Conservation (phyloP, 148 eudicot genomes). For the Rhododendron griersonianum region DNA sequence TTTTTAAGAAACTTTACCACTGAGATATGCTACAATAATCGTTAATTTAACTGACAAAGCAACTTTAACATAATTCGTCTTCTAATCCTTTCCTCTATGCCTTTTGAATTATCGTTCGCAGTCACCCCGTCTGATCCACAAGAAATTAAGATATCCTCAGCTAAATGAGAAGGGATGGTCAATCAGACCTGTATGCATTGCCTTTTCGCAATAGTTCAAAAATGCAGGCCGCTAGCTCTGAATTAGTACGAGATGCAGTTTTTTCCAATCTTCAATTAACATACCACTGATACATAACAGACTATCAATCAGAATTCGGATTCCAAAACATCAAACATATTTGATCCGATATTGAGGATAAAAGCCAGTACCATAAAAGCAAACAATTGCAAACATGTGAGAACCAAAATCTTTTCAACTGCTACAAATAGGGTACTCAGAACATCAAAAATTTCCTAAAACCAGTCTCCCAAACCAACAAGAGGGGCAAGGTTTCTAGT, state of each 20-base stretch:
- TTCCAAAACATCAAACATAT: not conserved
- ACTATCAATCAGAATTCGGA: not conserved
- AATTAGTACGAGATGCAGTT: not conserved
- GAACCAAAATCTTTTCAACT: not conserved
- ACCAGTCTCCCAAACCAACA: not conserved
- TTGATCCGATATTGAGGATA: not conserved
- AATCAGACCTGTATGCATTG: too few relatives aligned
- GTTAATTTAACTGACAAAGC: too few relatives aligned
- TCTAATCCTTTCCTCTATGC: too few relatives aligned
- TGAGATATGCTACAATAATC: too few relatives aligned
- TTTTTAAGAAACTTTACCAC: too few relatives aligned
- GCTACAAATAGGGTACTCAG: not conserved
- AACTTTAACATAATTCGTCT: too few relatives aligned
- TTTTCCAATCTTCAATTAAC: not conserved
- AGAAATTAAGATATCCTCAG: too few relatives aligned
- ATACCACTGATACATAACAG: not conserved
- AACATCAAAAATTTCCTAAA: constrained; percentile 4
- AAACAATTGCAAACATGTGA: not conserved
- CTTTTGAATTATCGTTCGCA: too few relatives aligned
- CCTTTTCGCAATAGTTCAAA: too few relatives aligned
- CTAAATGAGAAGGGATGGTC: too few relatives aligned
- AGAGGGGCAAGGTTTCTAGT: not conserved
- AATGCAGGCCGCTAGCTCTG: not conserved
- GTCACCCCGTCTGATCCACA: too few relatives aligned
- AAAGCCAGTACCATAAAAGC: not conserved